phyloP scores from a whole-genome alignment of 805 yeast genomes.

The Saccharomycopsis fodiens region DNA sequence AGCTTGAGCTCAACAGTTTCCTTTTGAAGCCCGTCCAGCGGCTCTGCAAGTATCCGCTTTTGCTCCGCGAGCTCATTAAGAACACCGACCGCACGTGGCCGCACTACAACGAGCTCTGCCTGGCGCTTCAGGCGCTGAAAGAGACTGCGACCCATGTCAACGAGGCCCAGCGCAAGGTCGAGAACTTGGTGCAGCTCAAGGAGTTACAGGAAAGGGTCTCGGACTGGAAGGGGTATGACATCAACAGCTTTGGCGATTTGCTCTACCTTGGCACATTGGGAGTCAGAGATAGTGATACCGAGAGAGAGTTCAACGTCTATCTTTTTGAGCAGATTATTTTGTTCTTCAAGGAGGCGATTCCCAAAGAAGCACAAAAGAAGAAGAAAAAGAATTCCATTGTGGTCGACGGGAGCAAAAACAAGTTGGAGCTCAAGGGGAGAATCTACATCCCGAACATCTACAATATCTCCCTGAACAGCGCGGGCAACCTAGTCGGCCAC shows the following conservation, averaged over 20 bases:
- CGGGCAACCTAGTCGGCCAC: conserved; percentile 37
- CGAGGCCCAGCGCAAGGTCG: conserved; percentile 89
- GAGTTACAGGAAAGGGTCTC: conserved; percentile 66
- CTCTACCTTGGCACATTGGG: conserved; percentile 65
- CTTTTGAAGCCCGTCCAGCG: conserved; percentile 93
- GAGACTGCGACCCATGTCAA: conserved; percentile 83
- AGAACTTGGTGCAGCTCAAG: conserved; percentile 65
- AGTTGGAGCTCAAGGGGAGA: conserved; percentile 67
- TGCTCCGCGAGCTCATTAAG: conserved; percentile 69
- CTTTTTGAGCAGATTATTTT: conserved; percentile 68
- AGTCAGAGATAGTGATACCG: conserved; percentile 61
- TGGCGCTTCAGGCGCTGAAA: conserved; percentile 67
- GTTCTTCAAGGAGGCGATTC: conserved; percentile 52
- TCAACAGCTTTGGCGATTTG: conserved; percentile 77
- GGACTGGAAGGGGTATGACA: conserved; percentile 89
- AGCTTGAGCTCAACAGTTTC: conserved; percentile 83
- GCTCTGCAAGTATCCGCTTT: conserved; percentile 87
- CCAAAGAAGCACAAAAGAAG: conserved; percentile 34
- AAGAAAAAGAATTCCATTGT: conserved; percentile 41
- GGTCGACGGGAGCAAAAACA: conserved; percentile 32
- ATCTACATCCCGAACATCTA: conserved; percentile 67
- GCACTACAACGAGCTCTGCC: conserved; percentile 55
- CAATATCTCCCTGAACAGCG: conserved; percentile 30
- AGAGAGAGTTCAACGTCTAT: conserved; percentile 83
- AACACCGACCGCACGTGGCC: conserved; percentile 46